These are phyloP conservation scores for Malassezia japonica DNA, from an alignment of 1,284 basidiomycete species.

Conservation along the genomic window DNA sequence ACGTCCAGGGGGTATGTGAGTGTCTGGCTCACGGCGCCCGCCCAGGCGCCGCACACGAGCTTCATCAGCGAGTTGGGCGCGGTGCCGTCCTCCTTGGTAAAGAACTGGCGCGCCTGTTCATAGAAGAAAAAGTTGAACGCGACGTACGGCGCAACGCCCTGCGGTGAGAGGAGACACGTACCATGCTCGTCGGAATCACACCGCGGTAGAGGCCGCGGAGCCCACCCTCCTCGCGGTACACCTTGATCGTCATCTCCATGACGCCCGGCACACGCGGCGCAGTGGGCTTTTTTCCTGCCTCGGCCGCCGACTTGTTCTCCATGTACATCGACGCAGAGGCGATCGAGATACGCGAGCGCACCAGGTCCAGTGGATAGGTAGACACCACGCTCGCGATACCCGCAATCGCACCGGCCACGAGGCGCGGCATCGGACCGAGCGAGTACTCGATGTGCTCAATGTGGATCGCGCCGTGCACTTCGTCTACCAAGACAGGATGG, in stretches of 20 bases:
- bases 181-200: slow-evolving; percentile 68
- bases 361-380: slow-evolving; percentile 86
- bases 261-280: slow-evolving; percentile 57
- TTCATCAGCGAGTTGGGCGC: slow-evolving; percentile 32
- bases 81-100: slow-evolving; percentile 30
- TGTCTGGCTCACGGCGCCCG: slow-evolving; percentile 70
- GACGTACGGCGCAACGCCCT: slow-evolving; percentile 83
- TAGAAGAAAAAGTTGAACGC: slow-evolving; percentile 46
- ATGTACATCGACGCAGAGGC: slow-evolving; percentile 51
- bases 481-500: background rate
- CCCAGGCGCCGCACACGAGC: slow-evolving; percentile 53
- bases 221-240: slow-evolving; percentile 82
- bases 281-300: too few species aligned
- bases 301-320: background rate
- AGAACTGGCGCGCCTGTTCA: slow-evolving; percentile 40
- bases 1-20: slow-evolving; percentile 95
- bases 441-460: slow-evolving; percentile 3
- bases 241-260: slow-evolving; percentile 75
- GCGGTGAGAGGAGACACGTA: background rate
- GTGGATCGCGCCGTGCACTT: background rate
- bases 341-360: slow-evolving; percentile 82
- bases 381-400: slow-evolving; percentile 82
- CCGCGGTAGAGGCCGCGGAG: slow-evolving; percentile 77
- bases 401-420: slow-evolving; percentile 74
- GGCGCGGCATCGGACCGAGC: slow-evolving; percentile 50